Evolutionary conservation across 352 stramenopile genomes (phyloP).

Genomic region (Phytophthora hybrid): DNA sequence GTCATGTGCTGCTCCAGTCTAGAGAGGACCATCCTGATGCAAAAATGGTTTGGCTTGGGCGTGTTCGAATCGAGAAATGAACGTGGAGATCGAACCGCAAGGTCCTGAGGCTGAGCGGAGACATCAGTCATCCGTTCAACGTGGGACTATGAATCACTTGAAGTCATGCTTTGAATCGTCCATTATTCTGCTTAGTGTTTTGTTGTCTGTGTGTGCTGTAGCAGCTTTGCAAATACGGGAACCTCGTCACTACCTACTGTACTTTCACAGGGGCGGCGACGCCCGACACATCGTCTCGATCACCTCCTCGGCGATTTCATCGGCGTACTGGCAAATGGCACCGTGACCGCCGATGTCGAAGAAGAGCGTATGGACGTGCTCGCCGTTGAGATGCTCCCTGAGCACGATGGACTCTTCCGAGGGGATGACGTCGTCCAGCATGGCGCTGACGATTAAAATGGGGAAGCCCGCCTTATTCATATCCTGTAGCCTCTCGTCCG

Average conservation of each 20-base stretch:
- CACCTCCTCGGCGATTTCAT: conserved; percentile 46
- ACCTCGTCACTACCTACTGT: conserved; percentile 1
- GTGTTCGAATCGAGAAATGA: conserved; percentile 29
- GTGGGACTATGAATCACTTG: conserved; percentile 20
- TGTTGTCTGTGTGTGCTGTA: not conserved
- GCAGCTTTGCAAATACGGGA: too few species aligned
- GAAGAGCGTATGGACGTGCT: conserved; percentile 57
- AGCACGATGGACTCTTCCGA: conserved; percentile 47
- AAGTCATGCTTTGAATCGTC: conserved; percentile 14
- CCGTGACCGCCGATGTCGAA: conserved; percentile 58
- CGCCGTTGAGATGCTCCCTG: conserved; percentile 41
- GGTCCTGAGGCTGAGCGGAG: not conserved
- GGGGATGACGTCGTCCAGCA: conserved; percentile 60
- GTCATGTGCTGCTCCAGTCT: conserved; percentile 55
- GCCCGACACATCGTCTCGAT: conserved; percentile 42
- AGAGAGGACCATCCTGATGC: conserved; percentile 27
- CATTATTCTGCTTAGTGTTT: not conserved
- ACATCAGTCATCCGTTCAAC: conserved; percentile 18
- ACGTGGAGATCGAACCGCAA: not conserved
- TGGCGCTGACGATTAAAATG: conserved; percentile 58
- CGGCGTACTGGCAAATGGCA: conserved; percentile 55
- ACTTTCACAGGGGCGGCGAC: conserved; percentile 21
- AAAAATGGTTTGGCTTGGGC: not conserved
- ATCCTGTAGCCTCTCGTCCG: conserved; percentile 50
- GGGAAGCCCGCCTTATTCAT: conserved; percentile 56